Evolutionary conservation across 2,329 filamentous ascomycete genomes (phyloP).

Genomic region (Aureobasidium sp.): DNA sequence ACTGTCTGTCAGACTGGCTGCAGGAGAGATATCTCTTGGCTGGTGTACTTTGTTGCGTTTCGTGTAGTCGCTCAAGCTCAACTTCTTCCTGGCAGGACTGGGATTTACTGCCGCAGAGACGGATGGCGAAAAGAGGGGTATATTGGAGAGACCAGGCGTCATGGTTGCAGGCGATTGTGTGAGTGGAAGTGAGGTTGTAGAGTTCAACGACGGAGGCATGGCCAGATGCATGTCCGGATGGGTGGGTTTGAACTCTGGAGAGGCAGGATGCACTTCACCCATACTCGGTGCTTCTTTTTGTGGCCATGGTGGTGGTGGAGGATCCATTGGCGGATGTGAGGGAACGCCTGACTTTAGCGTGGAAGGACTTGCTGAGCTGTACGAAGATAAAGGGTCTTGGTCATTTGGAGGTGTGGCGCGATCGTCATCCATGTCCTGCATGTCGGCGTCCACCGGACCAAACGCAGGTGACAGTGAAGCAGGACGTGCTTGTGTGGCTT

Average conservation of each 20-base stretch:
- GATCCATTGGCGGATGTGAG: conserved; percentile 26
- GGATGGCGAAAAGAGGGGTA: conserved; percentile 26
- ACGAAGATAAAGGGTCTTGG: background rate
- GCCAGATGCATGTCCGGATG: conserved; percentile 22
- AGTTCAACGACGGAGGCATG: conserved; percentile 26
- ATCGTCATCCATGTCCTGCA: conserved; percentile 33
- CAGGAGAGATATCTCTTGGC: conserved; percentile 7
- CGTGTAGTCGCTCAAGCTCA: conserved; percentile 43
- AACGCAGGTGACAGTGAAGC: conserved; percentile 3
- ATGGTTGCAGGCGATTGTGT: conserved; percentile 23
- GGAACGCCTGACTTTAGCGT: background rate
- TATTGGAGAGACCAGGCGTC: conserved; percentile 14
- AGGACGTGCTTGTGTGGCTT: background rate
- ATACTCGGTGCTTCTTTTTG: background rate
- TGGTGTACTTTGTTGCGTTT: conserved; percentile 31
- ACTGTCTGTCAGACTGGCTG: conserved; percentile 3
- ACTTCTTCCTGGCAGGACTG: conserved; percentile 38
- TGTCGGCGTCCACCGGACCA: conserved; percentile 28
- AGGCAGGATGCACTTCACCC: conserved; percentile 5
- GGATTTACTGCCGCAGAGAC: conserved; percentile 34
- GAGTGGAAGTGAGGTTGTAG: conserved; percentile 10
- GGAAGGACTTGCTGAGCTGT: conserved; percentile 2
- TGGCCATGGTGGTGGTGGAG: conserved; percentile 23
- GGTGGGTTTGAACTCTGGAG: conserved; percentile 16
- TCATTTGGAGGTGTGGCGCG: background rate